Evolutionary conservation across 768 basidiomycete genomes (phyloP), one percentile per base, ranked within the genome.

Genomic region (Kwoniella botswanensis): DNA sequence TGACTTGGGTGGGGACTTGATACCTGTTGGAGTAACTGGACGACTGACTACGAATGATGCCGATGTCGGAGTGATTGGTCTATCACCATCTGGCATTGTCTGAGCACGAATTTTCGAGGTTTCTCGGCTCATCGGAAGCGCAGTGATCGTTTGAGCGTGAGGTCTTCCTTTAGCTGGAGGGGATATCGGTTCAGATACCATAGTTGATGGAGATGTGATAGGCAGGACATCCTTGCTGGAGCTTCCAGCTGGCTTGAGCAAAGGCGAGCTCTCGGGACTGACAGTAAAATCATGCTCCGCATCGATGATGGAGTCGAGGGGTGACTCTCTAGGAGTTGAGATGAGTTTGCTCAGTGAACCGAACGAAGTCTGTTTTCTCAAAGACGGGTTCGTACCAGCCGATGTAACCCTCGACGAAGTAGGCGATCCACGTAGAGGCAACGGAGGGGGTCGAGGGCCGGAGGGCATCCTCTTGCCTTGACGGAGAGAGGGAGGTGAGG

Each of bases 271-370:
- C 41, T 73, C 74, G 11, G 74, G 71, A 69, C 74, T 73, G 21
- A 65, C 44, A 11, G 73, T 72, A 35, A 68, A 77, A 26, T 70
- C 74, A 62, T 65, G 62, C 53, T 74, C 74, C 6, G 74, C 55
- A 56, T 65, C 70, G 5, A 73, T 56, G 10, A 71, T 67, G 3
- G 67, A 59, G 42, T 71, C 72, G 29, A 76, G 54, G 9, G 66
- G 63, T 4, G 71, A 54, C 6, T 66, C 66, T 26, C 43, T 46
- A 17, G 54, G 56, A 11, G 43, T 50, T 6, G 55, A 63, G 18
- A 46, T 46, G 7, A 63, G 7, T 18, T 57, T 64, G 21, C 63
- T 35, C 12, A 64, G 29, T 4, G 68, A 70, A 9, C 55, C 54
- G 44, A 43, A 64, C 3, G 68, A 70, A 6, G 55, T 61, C 43